Evolutionary conservation across 1,284 basidiomycete species (phyloP), one percentile per base, ranked within the genome.

Genomic region (Pseudozyma sp.): DNA sequence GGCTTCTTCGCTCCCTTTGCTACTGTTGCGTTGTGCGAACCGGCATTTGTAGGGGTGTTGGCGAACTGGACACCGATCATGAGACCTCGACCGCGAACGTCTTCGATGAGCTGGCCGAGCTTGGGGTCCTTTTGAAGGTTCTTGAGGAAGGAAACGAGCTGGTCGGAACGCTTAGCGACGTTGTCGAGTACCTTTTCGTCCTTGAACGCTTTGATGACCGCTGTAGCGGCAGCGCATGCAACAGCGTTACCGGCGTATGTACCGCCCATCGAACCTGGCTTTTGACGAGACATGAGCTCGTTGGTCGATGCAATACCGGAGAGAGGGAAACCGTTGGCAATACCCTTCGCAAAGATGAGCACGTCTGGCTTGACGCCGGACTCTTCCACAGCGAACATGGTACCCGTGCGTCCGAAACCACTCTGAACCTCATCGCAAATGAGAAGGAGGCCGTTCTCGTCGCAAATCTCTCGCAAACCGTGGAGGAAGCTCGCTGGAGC

Each of bases 381-480:
- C 85, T 95, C 92, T 81, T 97, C 91, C 82, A 89, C 93, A 70
- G 92, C 93, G 18, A 83, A 76, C 79, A 83, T 80, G 52, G 66
- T 78, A n/a, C 83, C 83, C n/a, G 83, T 84, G 25, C 83, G 69
- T 12, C 79, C 83, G 45, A 81, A 72, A 3, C 83, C 83, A 34
- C 95, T 97, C 86, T 99, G 96, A 71, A 99, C 95, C 86, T 99
- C 96, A 84, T 99, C 96, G 79, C 93, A 95, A 84, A 99, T 98
- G 49, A 99, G 88, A 25, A 99, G 88, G 0, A 97, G 94, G 71
- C 89, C 90, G 84, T 97, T 88, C 85, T 92, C 89, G 85, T 97
- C 94, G 86, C 95, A 97, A 43, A 95, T 89, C 68, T 89, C 88
- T 61, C 95, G 88, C 58, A 98, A 86, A 48, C 92, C 93, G 53